Base-by-base conservation (phyloP, 108 stramenopile genomes). In the Nitzschia inconspicua region DNA sequence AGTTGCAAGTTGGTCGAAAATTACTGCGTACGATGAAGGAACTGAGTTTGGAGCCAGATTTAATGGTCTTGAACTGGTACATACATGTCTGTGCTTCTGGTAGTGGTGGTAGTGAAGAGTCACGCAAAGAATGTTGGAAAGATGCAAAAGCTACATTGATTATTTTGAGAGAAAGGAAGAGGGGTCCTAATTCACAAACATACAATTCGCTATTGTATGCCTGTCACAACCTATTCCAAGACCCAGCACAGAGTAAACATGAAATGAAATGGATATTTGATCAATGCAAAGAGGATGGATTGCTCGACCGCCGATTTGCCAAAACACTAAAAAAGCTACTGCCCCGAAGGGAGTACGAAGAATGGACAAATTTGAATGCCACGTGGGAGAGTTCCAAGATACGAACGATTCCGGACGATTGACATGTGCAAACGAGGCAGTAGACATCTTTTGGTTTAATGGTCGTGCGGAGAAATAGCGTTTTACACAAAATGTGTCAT, bases 61-160 rank as follows among this genome's bases (percentile, higher is more conserved):
- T n/a, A 18, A 35, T 30, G 10, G 18, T 64, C 14, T 42, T 42
- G 51, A 64, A 64, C 37, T 53, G 51, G 51, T 58, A 58, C 57
- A 58, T 58, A 14, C 43, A 30, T 18, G 57, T 43, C 14, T 44
- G 41, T 8, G 40, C 53, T 28, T 36, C 32, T 5, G 24, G 34
- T 11, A n/a, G 16, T 18, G 37, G 41, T 30, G 30, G 22, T 3
- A 24, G 43, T 27, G 41, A 3, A 16, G 20, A 25, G 1, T 14
- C 16, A 19, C 25, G 25, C 30, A 44, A 44, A 28, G 13, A 36
- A 35, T 24, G 25, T 16, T 34, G 57, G 35, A 58, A 13, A 9
- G 18, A 14, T n/a, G 25, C 18, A 16, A 6, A 31, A 37, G 18
- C 39, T n/a, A 30, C 57, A 5, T 58, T 58, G 0, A 29, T 26